Base-by-base conservation (phyloP, 2,329 filamentous ascomycete genomes). In the Zymoseptoria tritici region DNA sequence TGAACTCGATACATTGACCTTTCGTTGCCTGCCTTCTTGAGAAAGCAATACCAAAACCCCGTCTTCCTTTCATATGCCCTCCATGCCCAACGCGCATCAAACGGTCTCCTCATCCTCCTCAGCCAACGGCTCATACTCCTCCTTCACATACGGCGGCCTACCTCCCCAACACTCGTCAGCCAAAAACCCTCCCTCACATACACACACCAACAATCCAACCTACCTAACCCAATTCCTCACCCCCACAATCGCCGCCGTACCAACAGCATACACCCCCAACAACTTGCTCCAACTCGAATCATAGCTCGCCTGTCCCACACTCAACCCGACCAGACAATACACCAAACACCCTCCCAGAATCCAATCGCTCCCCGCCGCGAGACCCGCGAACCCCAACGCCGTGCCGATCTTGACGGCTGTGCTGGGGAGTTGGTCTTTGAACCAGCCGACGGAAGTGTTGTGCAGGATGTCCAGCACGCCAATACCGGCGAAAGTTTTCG, bases 401-500 rank as follows among this genome's bases (percentile, higher is more conserved):
- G 83, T 85, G 9, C 80, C 65, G 0, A 79, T 73, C 68, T 84
- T 82, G 54, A 85, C 74, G 0, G 74, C 60, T 2, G 71, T 73
- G 9, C 72, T 77, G 1, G 82, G 80, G 2, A 76, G 70, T 24
- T 79, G 71, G 55, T 79, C 76, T 36, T 78, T 75, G 69, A 79
- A 83, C 68, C 81, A 85, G 1, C 81, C 83, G 0, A 81, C 81
- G 0, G 78, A 78, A 2, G 79, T 79, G 65, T 85, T 85, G 73
- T 85, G 83, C 49, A 85, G 68, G 9, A 85, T 72, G 63, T 85
- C 83, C 4, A 85, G 74, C 1, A 85, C 78, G 5, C 82, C 83
- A 58, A 85, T 85, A 5, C 83, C 83, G 0, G 82, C 82, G 64
- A 84, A 85, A 0, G 82, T 83, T 69, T 84, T 85, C 9, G 80